A percentile compares a stretch with the other conserved stretches of the same genome.
phyloP scores from a whole-genome alignment of 2,329 filamentous ascomycete species.

The Xylariaceae sp. region DNA sequence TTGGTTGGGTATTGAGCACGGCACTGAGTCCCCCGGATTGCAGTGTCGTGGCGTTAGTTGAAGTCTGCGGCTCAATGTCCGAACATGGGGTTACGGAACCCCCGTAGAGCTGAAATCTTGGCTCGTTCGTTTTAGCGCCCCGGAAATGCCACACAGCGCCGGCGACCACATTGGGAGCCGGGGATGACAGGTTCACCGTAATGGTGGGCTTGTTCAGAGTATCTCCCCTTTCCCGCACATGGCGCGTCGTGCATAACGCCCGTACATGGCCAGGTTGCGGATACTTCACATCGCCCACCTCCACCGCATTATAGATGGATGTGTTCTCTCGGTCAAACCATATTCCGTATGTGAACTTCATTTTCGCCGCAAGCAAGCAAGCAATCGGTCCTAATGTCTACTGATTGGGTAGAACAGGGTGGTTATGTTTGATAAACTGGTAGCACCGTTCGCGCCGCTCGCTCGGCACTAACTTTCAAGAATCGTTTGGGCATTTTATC shows the following conservation, averaged over 20 bases:
- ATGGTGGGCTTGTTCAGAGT: constrained; percentile 1
- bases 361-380: not conserved
- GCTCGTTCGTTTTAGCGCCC: not conserved
- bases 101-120: not conserved
- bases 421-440: too few species aligned
- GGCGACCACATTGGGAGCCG: not conserved
- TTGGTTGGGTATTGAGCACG: not conserved
- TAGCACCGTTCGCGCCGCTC: too few species aligned
- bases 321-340: not conserved
- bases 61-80: not conserved
- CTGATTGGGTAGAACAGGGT: too few species aligned
- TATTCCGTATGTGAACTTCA: constrained; percentile 1
- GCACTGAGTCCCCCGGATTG: not conserved
- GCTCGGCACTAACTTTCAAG: too few species aligned
- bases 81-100: not conserved
- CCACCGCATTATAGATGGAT: not conserved
- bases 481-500: not conserved
- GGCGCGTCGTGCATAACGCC: not conserved
- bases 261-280: not conserved
- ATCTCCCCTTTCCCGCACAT: not conserved
- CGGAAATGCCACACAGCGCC: not conserved
- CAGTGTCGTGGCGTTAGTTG: not conserved
- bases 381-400: too few species aligned
- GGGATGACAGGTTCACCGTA: not conserved
- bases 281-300: not conserved